Evolutionary conservation across 805 yeast genomes (phyloP).

Genomic region (Metschnikowia orientalis): DNA sequence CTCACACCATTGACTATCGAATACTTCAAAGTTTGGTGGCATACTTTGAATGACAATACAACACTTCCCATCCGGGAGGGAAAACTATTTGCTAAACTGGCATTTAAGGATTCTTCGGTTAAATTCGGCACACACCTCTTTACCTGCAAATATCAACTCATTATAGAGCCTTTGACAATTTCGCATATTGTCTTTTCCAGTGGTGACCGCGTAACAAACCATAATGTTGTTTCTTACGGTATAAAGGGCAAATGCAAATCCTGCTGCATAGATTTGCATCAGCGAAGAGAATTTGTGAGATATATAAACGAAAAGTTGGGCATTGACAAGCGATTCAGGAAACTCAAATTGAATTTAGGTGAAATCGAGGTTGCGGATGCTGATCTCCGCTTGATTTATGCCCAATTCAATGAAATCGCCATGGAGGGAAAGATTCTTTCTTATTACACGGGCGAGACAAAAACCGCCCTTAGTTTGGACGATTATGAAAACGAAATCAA

Average conservation of each 20-base stretch:
- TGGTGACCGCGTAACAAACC: conserved; percentile 19
- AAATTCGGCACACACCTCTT: conserved; percentile 38
- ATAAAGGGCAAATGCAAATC: conserved; percentile 32
- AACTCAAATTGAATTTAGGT: conserved; percentile 59
- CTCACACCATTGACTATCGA: conserved; percentile 36
- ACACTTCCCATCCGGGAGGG: conserved; percentile 38
- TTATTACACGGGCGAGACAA: conserved; percentile 14
- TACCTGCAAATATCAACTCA: conserved; percentile 39
- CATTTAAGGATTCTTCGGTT: conserved; percentile 23
- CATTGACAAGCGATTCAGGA: conserved; percentile 37
- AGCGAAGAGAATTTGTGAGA: conserved; percentile 32
- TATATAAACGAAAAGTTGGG: conserved; percentile 37
- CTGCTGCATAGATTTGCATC: conserved; percentile 39
- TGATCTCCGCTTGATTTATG: conserved; percentile 64
- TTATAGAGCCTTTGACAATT: conserved; percentile 36
- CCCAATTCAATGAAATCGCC: conserved; percentile 57
- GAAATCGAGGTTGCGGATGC: conserved; percentile 66
- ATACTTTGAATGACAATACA: conserved; percentile 26
- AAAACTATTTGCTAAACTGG: conserved; percentile 22
- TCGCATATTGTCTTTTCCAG: conserved; percentile 35
- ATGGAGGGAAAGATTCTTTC: conserved; percentile 22
- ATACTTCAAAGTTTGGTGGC: conserved; percentile 43
- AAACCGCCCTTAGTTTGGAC: conserved; percentile 10
- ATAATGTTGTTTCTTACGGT: conserved; percentile 34
- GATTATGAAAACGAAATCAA: conserved; percentile 8